These are phyloP conservation scores for Penicillium daleae DNA, from an alignment of 495 filamentous ascomycete species.

Conservation along the genomic window DNA sequence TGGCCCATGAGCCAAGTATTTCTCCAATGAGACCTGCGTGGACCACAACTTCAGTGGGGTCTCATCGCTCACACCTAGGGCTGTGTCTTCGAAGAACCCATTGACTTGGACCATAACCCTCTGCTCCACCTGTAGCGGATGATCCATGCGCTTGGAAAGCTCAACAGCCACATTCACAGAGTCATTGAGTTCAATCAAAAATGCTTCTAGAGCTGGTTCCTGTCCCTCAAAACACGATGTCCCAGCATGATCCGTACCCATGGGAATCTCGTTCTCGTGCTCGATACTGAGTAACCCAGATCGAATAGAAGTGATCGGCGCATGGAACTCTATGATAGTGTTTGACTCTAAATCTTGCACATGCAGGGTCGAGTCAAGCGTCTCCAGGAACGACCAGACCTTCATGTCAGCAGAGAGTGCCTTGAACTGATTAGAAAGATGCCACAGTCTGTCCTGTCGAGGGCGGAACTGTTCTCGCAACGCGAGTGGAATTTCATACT, in stretches of 20 bases:
- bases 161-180: constrained; percentile 50
- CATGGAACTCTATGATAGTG: constrained; percentile 46
- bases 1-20: constrained; percentile 45
- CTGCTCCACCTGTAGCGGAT: constrained; percentile 47
- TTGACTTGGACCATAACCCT: constrained; percentile 62
- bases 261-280: constrained; percentile 57
- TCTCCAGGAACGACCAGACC: constrained; percentile 71
- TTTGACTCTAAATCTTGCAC: constrained; percentile 40
- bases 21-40: constrained; percentile 50
- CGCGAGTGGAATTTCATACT: constrained; percentile 52
- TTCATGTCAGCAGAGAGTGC: constrained; percentile 63
- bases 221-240: constrained; percentile 60
- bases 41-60: constrained; percentile 58
- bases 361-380: constrained; percentile 60
- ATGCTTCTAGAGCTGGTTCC: constrained; percentile 53
- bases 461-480: constrained; percentile 55
- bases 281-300: constrained; percentile 59
- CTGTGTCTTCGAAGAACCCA: constrained; percentile 62
- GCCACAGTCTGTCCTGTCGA: constrained; percentile 49
- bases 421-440: constrained; percentile 60
- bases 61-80: constrained; percentile 44
- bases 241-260: constrained; percentile 61
- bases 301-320: constrained; percentile 65
- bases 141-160: constrained; percentile 41
- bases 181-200: constrained; percentile 51